These are phyloP conservation scores for Rubroshorea leprosula DNA, from an alignment of 345 rosid genomes.

Conservation along the genomic window DNA sequence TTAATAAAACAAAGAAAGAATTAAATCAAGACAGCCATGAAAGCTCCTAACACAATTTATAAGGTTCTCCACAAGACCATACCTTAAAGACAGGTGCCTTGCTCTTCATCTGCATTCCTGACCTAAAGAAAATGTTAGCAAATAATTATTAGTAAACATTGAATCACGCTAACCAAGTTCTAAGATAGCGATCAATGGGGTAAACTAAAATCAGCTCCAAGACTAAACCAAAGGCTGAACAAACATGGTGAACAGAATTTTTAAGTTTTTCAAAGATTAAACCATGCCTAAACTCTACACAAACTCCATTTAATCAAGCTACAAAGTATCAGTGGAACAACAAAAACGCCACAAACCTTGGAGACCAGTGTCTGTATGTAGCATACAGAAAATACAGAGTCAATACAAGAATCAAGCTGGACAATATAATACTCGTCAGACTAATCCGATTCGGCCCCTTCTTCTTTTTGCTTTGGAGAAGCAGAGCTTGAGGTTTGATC, in stretches of 20 bases:
- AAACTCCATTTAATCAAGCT: background rate
- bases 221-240: no score
- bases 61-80: constrained; percentile 1
- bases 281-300: no score
- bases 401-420: constrained; percentile 40
- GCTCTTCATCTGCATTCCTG: constrained; percentile 34
- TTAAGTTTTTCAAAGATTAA: no score
- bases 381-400: constrained; percentile 46
- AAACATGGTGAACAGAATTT: no score
- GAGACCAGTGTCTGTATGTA: constrained; percentile 53
- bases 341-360: constrained; percentile 36
- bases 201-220: no score
- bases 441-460: constrained; percentile 58
- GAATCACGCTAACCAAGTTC: background rate
- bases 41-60: no score
- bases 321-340: no score
- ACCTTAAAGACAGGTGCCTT: constrained; percentile 48
- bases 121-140: constrained; percentile 31
- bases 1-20: background rate
- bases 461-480: constrained; percentile 77
- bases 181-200: no score
- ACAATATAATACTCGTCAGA: constrained; percentile 36
- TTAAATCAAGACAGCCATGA: background rate
- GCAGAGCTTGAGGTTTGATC: constrained; percentile 73
- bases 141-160: background rate